Evolutionary conservation across 2,329 filamentous ascomycete genomes (phyloP).

Genomic region (Tolypocladium cylindrosporum): DNA sequence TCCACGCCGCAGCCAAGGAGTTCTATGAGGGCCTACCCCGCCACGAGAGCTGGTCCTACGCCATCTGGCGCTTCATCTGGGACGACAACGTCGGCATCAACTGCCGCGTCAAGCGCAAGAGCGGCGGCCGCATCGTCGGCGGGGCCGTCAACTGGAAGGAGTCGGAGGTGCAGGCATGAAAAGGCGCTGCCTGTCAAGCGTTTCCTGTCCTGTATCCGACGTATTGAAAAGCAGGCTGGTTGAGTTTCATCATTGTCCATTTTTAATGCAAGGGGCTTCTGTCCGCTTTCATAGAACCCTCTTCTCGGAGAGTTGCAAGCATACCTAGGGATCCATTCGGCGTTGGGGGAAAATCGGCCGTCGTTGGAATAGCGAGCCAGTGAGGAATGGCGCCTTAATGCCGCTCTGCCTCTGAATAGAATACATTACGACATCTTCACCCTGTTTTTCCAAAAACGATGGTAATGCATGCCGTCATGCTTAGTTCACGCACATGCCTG

Average conservation of each 20-base stretch:
- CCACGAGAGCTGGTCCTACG: constrained; percentile 84
- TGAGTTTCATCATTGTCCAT: background rate
- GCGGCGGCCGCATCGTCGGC: constrained; percentile 57
- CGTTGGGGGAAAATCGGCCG: background rate
- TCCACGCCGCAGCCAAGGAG: constrained; percentile 74
- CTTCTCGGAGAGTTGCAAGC: background rate
- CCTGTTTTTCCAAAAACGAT: background rate
- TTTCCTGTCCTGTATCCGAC: background rate
- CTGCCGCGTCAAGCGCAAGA: constrained; percentile 85
- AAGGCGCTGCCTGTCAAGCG: constrained; percentile 2
- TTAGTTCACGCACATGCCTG: too few relatives aligned
- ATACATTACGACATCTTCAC: background rate
- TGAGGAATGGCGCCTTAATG: background rate
- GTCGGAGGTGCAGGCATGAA: constrained; percentile 55
- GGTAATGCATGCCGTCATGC: background rate
- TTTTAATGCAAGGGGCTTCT: background rate
- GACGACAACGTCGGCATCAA: constrained; percentile 83
- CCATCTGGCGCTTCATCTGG: constrained; percentile 91
- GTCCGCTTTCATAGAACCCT: background rate
- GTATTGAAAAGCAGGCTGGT: background rate
- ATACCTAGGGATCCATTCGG: background rate
- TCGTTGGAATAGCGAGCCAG: background rate
- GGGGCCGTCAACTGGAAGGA: constrained; percentile 50
- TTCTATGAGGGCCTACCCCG: constrained; percentile 84
- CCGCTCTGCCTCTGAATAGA: background rate